Evolutionary conservation across 2,329 filamentous ascomycete species (phyloP), one percentile per base, ranked within the genome.

Genomic region (Byssothecium circinans): DNA sequence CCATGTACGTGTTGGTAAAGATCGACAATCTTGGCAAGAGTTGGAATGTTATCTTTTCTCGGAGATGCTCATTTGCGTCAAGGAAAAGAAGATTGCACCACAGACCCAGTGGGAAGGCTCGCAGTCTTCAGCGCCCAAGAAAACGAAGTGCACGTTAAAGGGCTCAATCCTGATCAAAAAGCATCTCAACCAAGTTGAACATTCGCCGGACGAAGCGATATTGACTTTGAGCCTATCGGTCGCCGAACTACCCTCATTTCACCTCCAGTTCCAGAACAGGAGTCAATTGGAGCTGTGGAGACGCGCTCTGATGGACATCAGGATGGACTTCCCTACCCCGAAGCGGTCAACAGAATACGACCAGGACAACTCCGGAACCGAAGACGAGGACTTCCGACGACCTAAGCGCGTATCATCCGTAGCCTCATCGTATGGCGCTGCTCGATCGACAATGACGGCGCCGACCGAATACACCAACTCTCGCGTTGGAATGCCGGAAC

Each of bases 51-150:
- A 90, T 69, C 81, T 99, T 23, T 99, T 99, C 67, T 89, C 88
- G 4, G 94, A 99, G 75, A 99, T 99, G 94, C 87, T 99, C 61
- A 99, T 99, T 56, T 99, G 94, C 67, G 91, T 99, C 52, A 99
- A 97, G 74, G 94, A 97, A 74, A 97, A 96, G 81, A 96, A 91
- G 75, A 72, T 79, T 8, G 58, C 77, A 32, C 68, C 62, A 52
- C 78, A 80, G 32, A 80, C 83, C 42, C 83, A 88, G 56, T 91
- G 88, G 81, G 86, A 82, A n/a, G 76, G 76, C 19, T 60, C 72
- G 1, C 73, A 74, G 15, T 75, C 77, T 14, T 76, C 77, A 1
- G 80, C 55, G 2, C 44, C 79, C 18, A 91, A 87, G 68, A 77
- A 81, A 8, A 84, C 84, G 2, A 84, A 89, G 54, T 96, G 88